Percentiles rank a stretch among this genome's conserved stretches.
Conservation (phyloP, 345 rosid species). For the Rhizophora mangle region DNA sequence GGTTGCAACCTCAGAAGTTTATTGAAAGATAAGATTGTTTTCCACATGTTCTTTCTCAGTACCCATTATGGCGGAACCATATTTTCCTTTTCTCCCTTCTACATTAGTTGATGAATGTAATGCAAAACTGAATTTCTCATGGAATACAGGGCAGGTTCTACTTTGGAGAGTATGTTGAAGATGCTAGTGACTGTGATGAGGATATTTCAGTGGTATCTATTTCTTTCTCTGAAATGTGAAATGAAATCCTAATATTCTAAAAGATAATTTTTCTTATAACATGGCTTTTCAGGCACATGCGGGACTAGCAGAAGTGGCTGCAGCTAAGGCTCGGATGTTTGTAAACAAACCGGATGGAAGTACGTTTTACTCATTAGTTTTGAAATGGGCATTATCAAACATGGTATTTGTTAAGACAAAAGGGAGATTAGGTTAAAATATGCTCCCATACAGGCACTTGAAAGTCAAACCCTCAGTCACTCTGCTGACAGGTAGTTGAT, state of each 20-base stretch:
- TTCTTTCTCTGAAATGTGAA: slow-evolving; percentile 14
- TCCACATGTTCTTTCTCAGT: background rate
- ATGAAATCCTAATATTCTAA: slow-evolving; percentile 3
- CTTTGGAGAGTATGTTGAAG: slow-evolving; percentile 70
- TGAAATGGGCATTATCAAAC: too few relatives aligned
- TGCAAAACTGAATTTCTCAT: slow-evolving; percentile 9
- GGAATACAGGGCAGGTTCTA: slow-evolving; percentile 81
- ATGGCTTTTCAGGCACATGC: slow-evolving; percentile 68
- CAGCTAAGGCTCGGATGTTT: slow-evolving; percentile 96
- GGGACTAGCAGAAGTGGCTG: slow-evolving; percentile 93
- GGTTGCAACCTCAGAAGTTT: background rate
- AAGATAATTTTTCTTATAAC: slow-evolving; percentile 22
- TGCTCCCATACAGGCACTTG: background rate
- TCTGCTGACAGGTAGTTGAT: background rate
- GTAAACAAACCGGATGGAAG: slow-evolving; percentile 94
- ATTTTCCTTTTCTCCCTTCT: background rate
- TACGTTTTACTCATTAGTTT: slow-evolving; percentile 29
- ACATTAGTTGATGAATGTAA: too few relatives aligned
- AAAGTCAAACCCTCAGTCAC: background rate
- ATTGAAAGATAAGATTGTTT: background rate
- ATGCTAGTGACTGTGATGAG: slow-evolving; percentile 66
- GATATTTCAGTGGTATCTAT: slow-evolving; percentile 59
- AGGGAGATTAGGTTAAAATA: background rate
- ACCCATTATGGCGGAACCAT: background rate
- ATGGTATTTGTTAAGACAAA: background rate